Base-by-base conservation (phyloP, 805 yeast species). In the Starmera amethionina region DNA sequence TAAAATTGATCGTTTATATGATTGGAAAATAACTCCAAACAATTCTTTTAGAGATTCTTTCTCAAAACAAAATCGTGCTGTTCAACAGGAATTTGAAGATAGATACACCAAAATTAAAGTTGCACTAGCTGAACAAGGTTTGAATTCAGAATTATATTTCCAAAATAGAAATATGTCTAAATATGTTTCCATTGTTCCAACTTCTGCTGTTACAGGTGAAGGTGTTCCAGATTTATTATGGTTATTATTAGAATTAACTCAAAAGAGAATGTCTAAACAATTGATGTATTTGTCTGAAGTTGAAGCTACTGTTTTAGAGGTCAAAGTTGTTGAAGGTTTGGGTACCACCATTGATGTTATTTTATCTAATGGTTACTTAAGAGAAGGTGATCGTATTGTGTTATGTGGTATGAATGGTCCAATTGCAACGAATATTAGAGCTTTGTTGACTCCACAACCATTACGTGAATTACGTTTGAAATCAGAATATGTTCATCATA, bases 161-260 rank as follows among this genome's bases (percentile, higher is more conserved):
- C 86, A 90, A 65, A 93, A 93, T 75, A 84, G 82, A 64, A 93
- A 90, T 69, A 68, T 90, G 75, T 68, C 97, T 42, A 87, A 88
- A 62, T 87, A 81, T 57, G 98, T 93, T 41, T 88, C 97, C 31
- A 83, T 93, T 54, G 96, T 93, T 35, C 98, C 99, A 53, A 93
- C 99, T 15, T 90, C 97, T 46, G 99, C 99, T 41, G 94, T 89
- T 35, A 89, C 97, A 12, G 99, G 99, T 63, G 99, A 93, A 68
- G 99, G 99, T 84, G 94, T 93, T 54, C 98, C 99, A 38, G 99
- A 93, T 77, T 74, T 93, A 68, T 77, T 93, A 58, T 88, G 96
- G 90, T 75, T 93, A 63, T 71, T 93, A 58, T 74, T 93, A 54
- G 97, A 93, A 65, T 76, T 93, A 56, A 93, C 98, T 13, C 97